Conservation (phyloP, 306 rosid genomes). For the Casuarina equisetifolia region DNA sequence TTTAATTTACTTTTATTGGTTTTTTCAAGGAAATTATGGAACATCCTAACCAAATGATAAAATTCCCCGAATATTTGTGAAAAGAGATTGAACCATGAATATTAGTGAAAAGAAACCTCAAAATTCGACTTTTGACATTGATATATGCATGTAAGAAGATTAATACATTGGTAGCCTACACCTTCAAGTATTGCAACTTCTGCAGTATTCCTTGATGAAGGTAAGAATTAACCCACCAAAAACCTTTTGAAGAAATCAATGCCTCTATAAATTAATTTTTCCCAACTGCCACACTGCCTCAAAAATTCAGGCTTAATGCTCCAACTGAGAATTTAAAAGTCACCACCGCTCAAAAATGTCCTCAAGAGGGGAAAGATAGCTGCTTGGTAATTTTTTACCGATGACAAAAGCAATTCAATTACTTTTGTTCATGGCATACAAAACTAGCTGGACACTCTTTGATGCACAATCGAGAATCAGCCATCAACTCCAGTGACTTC, state of each 20-base stretch:
- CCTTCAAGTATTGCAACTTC: not conserved
- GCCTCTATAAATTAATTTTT: constrained; percentile 24
- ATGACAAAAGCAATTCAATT: constrained; percentile 16
- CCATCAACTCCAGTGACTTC: constrained; percentile 36
- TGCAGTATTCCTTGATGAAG: constrained; percentile 3
- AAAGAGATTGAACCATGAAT: not conserved
- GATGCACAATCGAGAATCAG: constrained; percentile 17
- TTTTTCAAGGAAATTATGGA: too few relatives aligned
- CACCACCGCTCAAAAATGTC: constrained; percentile 22
- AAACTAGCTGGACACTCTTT: constrained; percentile 40
- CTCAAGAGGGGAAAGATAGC: constrained; percentile 28
- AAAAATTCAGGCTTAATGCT: constrained; percentile 61
- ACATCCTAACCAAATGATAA: too few relatives aligned
- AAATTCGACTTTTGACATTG: constrained; percentile 2
- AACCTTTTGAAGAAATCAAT: constrained; percentile 29
- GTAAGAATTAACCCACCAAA: constrained; percentile 16
- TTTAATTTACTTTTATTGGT: too few relatives aligned
- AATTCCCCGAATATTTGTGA: too few relatives aligned
- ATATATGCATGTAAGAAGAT: not conserved
- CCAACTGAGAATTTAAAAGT: constrained; percentile 43
- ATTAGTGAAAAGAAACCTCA: not conserved
- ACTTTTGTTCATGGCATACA: constrained; percentile 28
- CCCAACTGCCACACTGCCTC: constrained; percentile 58
- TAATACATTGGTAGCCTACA: not conserved
- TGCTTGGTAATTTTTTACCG: constrained; percentile 27